A percentile compares a stretch with the other conserved stretches of the same genome.
These are phyloP conservation scores for Nymphaea thermarum DNA, from an alignment of 164 flowering plant species.

Conservation along the genomic window DNA sequence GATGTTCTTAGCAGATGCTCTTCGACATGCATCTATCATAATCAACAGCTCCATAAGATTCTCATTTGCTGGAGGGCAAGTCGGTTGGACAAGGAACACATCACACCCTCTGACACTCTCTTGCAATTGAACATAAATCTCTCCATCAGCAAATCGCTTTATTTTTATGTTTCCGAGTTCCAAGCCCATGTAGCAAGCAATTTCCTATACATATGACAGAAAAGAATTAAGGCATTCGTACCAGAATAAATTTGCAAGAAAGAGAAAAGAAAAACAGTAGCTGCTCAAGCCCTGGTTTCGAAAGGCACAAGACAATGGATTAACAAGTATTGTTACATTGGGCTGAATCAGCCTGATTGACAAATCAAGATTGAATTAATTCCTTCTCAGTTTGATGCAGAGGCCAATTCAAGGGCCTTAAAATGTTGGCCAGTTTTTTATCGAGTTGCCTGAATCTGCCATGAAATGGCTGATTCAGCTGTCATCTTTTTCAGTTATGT, in stretches of 20 bases:
- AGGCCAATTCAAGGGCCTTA: too few species aligned
- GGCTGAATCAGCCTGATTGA: too few species aligned
- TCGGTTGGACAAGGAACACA: slow-evolving; percentile 90
- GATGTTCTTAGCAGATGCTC: slow-evolving; percentile 94
- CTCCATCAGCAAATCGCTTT: slow-evolving; percentile 92
- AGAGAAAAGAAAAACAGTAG: neutral
- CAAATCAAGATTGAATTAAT: too few species aligned
- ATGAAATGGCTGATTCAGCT: too few species aligned
- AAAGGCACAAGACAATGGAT: neutral
- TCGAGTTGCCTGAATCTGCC: too few species aligned
- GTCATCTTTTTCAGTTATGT: too few species aligned
- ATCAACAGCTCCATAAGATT: slow-evolving; percentile 92
- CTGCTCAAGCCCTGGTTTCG: neutral
- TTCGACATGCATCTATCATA: slow-evolving; percentile 96
- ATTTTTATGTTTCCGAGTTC: slow-evolving; percentile 74
- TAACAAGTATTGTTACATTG: too few species aligned
- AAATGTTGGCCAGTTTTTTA: too few species aligned
- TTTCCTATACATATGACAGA: slow-evolving; percentile 47
- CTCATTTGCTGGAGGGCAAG: slow-evolving; percentile 96
- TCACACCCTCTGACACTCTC: slow-evolving; percentile 98
- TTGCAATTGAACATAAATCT: slow-evolving; percentile 84
- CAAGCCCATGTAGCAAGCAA: slow-evolving; percentile 88
- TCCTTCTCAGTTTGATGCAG: too few species aligned
- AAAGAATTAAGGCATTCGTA: neutral
- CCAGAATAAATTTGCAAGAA: neutral